A percentile compares a stretch with the other conserved stretches of the same genome.
phyloP scores from a whole-genome alignment of 306 rosid genomes.

The Dryas octopetala region DNA sequence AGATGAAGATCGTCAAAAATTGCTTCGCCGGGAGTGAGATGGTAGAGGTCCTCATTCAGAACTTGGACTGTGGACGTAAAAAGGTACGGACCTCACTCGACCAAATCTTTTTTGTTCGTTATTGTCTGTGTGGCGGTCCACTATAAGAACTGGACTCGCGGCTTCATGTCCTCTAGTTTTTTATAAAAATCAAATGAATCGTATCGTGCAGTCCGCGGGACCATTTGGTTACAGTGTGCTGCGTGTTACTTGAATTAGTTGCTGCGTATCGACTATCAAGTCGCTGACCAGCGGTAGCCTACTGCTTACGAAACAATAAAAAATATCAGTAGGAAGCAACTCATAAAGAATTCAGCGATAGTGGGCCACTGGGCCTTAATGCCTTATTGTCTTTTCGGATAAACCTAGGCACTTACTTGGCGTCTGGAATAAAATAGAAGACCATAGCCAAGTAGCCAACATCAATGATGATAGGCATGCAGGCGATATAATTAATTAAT shows the following conservation, averaged over 20 bases:
- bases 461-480: constrained; percentile 24
- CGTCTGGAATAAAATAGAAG: not conserved
- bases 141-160: not conserved
- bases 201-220: not conserved
- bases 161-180: not conserved
- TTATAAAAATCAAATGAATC: too few species aligned
- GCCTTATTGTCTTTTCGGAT: not conserved
- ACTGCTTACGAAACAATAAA: not conserved
- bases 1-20: constrained; percentile 70
- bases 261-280: not conserved
- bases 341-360: not conserved
- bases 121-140: constrained; percentile 14
- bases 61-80: constrained; percentile 64
- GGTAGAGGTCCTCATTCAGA: constrained; percentile 60
- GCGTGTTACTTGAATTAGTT: not conserved
- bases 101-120: not conserved
- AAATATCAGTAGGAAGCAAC: not conserved
- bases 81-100: constrained; percentile 51
- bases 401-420: not conserved
- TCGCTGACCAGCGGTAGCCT: not conserved
- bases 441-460: not conserved
- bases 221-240: not conserved
- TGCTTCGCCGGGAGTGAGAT: constrained; percentile 76
- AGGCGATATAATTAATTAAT: not conserved
- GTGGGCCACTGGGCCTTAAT: not conserved